These are phyloP conservation scores for Penicillium roqueforti DNA, from an alignment of 495 filamentous ascomycete genomes.

Conservation along the genomic window DNA sequence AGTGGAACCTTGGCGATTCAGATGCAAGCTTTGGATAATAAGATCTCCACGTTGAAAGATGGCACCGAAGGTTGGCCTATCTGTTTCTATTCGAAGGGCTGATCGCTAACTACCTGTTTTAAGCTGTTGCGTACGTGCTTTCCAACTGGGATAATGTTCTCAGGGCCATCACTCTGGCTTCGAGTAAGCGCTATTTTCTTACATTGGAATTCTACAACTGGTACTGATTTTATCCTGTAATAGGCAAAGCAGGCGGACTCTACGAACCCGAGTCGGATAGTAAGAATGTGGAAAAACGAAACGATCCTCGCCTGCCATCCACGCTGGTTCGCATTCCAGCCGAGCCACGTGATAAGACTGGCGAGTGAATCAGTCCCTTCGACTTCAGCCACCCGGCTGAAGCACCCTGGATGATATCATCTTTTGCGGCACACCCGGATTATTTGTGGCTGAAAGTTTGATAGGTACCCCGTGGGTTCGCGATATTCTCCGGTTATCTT, in stretches of 20 bases:
- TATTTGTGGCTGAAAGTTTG: neutral
- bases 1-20: constrained; percentile 81
- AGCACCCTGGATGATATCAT: neutral
- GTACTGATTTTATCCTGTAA: neutral
- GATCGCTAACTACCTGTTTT: constrained; percentile 8
- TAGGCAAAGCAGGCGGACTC: constrained; percentile 26
- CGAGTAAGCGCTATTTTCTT: constrained; percentile 56
- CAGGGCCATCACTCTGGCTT: constrained; percentile 90
- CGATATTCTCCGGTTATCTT: neutral
- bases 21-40: constrained; percentile 87
- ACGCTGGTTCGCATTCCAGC: constrained; percentile 42
- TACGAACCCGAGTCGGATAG: constrained; percentile 11
- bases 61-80: constrained; percentile 75
- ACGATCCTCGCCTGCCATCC: constrained; percentile 27
- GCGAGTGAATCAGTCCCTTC: constrained; percentile 14
- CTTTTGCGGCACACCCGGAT: neutral
- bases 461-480: neutral
- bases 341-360: constrained; percentile 21
- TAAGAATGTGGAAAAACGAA: constrained; percentile 9
- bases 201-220: neutral
- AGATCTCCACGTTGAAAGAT: constrained; percentile 80
- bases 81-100: neutral
- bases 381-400: neutral
- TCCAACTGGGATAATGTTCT: constrained; percentile 97
- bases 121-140: constrained; percentile 91